Evolutionary conservation across 2,329 filamentous ascomycete genomes (phyloP), one percentile per base, ranked within the genome.

Genomic region (Furcasterigmium sp.): DNA sequence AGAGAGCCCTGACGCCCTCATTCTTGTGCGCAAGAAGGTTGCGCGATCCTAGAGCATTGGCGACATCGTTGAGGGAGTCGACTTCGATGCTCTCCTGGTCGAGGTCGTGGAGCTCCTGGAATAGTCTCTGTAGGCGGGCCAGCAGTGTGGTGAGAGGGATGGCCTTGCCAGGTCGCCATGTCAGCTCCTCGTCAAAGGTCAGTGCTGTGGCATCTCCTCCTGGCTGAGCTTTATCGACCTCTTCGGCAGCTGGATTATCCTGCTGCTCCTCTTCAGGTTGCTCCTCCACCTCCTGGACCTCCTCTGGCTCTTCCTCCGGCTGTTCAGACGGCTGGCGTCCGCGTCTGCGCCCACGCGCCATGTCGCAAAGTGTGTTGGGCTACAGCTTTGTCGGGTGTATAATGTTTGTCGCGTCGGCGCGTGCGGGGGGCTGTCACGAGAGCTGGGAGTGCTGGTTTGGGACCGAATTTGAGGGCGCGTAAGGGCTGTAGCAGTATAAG

Each of bases 21-120:
- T 98, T 93, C 69, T 95, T 95, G 67, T 98, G 93, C 46, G 80
- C 81, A 37, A 98, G 69, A 19, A 98, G 73, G 57, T 93, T 89
- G 48, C 84, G 82, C 50, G 84, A 82, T 6, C 84, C 88, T 36
- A 98, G 76, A 56, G 95, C 87, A 59, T 90, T 86, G 41, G 91
- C 88, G 49, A 95, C 87, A 40, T 84, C 82, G 48, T 76, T 80
- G 51, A 97, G 75, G n/a, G 89, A 91, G n/a, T 85, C 80, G 53
- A 86, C 80, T 47, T 95, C 82, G 45, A 85, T 81, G 45, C 85
- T 84, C 55, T 95, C 91, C 64, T 97, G 91, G 48, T 95, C 91
- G 56, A 95, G 79, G 46, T 85, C 83, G 49, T 81, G 76, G 51
- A 98, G 76, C 73, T 98, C 91, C 56, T 85, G 83, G 49, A 84